Conservation (phyloP, 2,329 filamentous ascomycete species). For the Penicillium sp. region DNA sequence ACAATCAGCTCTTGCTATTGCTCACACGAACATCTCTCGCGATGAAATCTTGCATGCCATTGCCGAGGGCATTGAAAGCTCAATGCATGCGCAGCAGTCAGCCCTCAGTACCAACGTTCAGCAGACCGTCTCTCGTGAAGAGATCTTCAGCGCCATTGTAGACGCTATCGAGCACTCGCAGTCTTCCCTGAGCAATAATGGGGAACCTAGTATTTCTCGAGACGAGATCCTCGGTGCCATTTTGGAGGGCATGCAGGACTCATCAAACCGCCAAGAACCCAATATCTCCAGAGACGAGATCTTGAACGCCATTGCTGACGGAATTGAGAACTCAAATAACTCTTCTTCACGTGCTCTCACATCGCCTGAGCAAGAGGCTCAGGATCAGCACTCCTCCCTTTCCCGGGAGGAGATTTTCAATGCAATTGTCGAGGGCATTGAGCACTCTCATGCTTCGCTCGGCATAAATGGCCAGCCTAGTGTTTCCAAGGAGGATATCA, state of each 20-base stretch:
- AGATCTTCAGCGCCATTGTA: slow-evolving; percentile 57
- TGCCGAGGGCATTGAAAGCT: slow-evolving; percentile 26
- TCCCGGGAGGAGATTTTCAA: slow-evolving; percentile 9
- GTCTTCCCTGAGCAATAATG: neutral
- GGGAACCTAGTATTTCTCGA: neutral
- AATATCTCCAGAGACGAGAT: slow-evolving; percentile 9
- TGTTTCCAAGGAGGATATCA: slow-evolving; percentile 13
- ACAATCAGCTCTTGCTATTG: slow-evolving; percentile 24
- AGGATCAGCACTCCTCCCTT: neutral
- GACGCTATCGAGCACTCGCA: slow-evolving; percentile 50
- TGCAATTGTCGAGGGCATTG: slow-evolving; percentile 7
- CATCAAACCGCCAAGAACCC: neutral
- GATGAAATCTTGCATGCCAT: slow-evolving; percentile 46
- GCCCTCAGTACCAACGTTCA: slow-evolving; percentile 31
- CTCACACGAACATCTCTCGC: slow-evolving; percentile 46
- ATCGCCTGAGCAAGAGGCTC: neutral
- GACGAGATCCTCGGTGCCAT: slow-evolving; percentile 6
- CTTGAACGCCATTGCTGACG: slow-evolving; percentile 9
- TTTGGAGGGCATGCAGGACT: slow-evolving; percentile 1
- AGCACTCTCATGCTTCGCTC: slow-evolving; percentile 3
- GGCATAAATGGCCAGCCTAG: neutral
- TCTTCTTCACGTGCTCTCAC: slow-evolving; percentile 2
- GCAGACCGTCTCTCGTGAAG: slow-evolving; percentile 49
- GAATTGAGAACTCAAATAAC: slow-evolving; percentile 5
- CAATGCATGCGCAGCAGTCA: slow-evolving; percentile 37